A percentile compares a stretch with the other conserved stretches of the same genome.
Evolutionary conservation across 2,329 filamentous ascomycete species (phyloP).

Genomic region (Penicillium rolfsii): DNA sequence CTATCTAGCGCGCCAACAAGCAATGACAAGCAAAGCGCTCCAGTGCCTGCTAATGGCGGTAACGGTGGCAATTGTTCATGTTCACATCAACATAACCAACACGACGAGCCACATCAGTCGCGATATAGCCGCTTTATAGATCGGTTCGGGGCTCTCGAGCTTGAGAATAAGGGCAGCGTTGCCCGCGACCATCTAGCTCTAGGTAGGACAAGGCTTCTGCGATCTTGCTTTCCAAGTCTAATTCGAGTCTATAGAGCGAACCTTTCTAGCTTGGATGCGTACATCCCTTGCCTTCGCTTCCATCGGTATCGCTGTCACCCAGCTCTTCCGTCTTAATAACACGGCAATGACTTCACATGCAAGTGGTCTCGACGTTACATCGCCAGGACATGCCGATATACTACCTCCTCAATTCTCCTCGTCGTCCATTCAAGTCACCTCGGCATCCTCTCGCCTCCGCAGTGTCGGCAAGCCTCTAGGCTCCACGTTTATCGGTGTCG

Average conservation of each 20-base stretch:
- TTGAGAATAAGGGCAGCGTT: constrained; percentile 69
- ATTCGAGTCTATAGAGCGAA: constrained; percentile 56
- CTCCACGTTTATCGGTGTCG: constrained; percentile 65
- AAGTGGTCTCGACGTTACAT: background rate
- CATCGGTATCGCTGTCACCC: constrained; percentile 68
- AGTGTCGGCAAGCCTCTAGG: constrained; percentile 64
- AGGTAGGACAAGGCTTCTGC: constrained; percentile 44
- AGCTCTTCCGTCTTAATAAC: constrained; percentile 67
- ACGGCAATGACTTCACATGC: constrained; percentile 38
- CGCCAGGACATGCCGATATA: constrained; percentile 12
- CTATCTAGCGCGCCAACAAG: constrained; percentile 6
- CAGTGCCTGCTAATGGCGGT: constrained; percentile 1
- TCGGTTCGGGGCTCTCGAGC: constrained; percentile 64
- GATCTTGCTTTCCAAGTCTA: background rate
- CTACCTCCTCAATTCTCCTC: constrained; percentile 26
- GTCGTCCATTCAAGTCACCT: constrained; percentile 21
- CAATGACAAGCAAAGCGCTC: constrained; percentile 16
- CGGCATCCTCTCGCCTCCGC: constrained; percentile 43
- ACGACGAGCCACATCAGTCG: constrained; percentile 24
- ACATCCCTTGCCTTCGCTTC: constrained; percentile 67
- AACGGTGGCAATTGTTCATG: background rate
- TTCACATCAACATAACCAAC: constrained; percentile 10
- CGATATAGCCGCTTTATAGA: constrained; percentile 58
- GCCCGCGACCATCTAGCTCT: constrained; percentile 67
- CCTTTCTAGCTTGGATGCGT: constrained; percentile 70